Conservation (phyloP, 2,329 filamentous ascomycete species). For the Paracoccidioides lutzii region DNA sequence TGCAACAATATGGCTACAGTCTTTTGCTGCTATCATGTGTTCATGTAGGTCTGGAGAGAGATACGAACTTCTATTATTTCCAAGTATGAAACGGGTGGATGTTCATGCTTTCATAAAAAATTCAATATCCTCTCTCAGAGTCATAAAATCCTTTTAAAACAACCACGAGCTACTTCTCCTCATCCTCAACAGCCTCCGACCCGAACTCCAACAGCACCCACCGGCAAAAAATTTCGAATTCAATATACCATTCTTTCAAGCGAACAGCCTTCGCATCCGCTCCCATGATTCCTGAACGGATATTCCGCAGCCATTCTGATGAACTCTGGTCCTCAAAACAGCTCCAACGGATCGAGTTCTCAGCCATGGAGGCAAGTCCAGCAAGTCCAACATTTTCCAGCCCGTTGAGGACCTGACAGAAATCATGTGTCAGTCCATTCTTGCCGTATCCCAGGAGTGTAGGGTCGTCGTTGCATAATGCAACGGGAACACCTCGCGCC, state of each 20-base stretch:
- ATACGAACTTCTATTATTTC: too few species aligned
- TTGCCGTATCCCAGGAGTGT: slow-evolving; percentile 74
- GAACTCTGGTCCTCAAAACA: slow-evolving; percentile 67
- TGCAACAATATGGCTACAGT: too few species aligned
- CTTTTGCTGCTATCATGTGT: too few species aligned
- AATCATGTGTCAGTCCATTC: slow-evolving; percentile 78
- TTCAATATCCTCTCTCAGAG: too few species aligned
- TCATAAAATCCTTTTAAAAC: background rate
- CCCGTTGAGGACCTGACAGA: slow-evolving; percentile 87
- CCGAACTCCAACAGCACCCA: slow-evolving; percentile 75
- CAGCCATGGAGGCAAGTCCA: slow-evolving; percentile 71
- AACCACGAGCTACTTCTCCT: background rate
- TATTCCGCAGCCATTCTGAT: slow-evolving; percentile 57
- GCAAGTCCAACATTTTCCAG: slow-evolving; percentile 85
- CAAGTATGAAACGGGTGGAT: too few species aligned
- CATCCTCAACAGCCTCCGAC: background rate
- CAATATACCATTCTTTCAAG: slow-evolving; percentile 63
- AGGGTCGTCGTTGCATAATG: slow-evolving; percentile 82
- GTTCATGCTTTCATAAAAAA: too few species aligned
- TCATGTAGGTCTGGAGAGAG: too few species aligned
- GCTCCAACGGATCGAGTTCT: slow-evolving; percentile 86
- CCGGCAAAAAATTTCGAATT: slow-evolving; percentile 82
- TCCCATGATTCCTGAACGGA: slow-evolving; percentile 63
- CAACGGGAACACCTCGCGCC: slow-evolving; percentile 69
- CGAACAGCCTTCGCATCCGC: slow-evolving; percentile 56